Conservation (phyloP, 805 yeast species). For the Myxozyma mucilagina region DNA sequence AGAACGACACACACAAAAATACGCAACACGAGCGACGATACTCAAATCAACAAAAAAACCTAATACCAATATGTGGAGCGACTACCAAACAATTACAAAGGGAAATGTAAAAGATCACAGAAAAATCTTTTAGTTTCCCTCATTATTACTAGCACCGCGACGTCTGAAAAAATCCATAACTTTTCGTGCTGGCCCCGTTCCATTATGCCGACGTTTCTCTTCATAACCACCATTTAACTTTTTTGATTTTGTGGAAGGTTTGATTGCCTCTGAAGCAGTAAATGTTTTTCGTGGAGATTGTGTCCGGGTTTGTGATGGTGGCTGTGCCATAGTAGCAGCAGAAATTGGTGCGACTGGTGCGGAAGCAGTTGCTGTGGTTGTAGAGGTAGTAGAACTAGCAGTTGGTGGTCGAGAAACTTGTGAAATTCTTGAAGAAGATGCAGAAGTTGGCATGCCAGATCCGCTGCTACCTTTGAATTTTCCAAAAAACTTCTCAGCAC, state of each 20-base stretch:
- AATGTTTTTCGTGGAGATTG: background rate
- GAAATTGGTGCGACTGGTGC: background rate
- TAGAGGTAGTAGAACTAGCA: background rate
- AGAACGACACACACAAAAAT: background rate
- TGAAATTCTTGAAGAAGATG: background rate
- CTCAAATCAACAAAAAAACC: background rate
- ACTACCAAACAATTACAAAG: background rate
- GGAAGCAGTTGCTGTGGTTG: background rate
- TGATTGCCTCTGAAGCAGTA: background rate
- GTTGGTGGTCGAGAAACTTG: background rate
- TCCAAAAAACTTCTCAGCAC: conserved; percentile 29
- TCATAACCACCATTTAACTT: conserved; percentile 6
- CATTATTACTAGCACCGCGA: background rate
- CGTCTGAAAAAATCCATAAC: conserved; percentile 32
- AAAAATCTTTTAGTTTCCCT: background rate
- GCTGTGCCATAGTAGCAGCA: no score
- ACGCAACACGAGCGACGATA: background rate
- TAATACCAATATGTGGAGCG: background rate
- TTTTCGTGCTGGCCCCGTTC: conserved; percentile 25
- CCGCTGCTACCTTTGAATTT: conserved; percentile 4
- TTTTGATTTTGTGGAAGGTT: background rate
- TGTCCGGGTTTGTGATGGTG: background rate
- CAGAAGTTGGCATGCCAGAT: background rate
- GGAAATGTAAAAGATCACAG: background rate
- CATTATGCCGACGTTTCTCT: conserved; percentile 6